Evolutionary conservation across 78 protist species (phyloP).

Genomic region (Protostelium mycophagum): DNA sequence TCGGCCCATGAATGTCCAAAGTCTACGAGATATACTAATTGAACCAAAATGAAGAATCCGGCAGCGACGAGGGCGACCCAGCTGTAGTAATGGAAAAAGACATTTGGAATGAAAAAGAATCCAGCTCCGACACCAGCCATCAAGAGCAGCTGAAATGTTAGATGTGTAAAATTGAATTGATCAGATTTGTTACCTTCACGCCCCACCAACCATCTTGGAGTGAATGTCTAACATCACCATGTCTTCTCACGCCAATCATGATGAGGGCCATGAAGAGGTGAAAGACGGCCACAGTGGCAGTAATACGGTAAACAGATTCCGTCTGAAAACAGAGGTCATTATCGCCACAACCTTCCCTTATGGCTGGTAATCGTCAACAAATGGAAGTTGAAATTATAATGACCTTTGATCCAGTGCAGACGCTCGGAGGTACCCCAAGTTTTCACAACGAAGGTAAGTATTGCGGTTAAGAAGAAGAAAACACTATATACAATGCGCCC

Average conservation of each 20-base stretch:
- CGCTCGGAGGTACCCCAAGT: neutral
- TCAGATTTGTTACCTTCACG: slow-evolving; percentile 7
- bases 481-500: neutral
- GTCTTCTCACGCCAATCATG: slow-evolving; percentile 37
- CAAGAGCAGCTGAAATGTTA: neutral
- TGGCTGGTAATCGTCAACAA: neutral
- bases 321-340: slow-evolving; percentile 37
- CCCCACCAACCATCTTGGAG: slow-evolving; percentile 63
- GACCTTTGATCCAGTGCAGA: neutral
- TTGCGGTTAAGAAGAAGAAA: neutral
- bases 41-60: slow-evolving; percentile 44
- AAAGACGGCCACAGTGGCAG: slow-evolving; percentile 46
- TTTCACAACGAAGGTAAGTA: neutral
- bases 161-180: neutral
- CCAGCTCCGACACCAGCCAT: slow-evolving; percentile 28
- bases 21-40: slow-evolving; percentile 38
- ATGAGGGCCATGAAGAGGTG: slow-evolving; percentile 34
- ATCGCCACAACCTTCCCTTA: neutral
- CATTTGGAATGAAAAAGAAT: slow-evolving; percentile 60
- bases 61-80: slow-evolving; percentile 53
- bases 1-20: slow-evolving; percentile 52
- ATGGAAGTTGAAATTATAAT: neutral
- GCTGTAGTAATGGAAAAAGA: slow-evolving; percentile 23
- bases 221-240: slow-evolving; percentile 18
- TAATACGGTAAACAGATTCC: slow-evolving; percentile 44